Percentiles rank a stretch among this genome's conserved stretches.
These are phyloP conservation scores for Fusarium caatingaense DNA, from an alignment of 2,329 filamentous ascomycete species.

Conservation along the genomic window DNA sequence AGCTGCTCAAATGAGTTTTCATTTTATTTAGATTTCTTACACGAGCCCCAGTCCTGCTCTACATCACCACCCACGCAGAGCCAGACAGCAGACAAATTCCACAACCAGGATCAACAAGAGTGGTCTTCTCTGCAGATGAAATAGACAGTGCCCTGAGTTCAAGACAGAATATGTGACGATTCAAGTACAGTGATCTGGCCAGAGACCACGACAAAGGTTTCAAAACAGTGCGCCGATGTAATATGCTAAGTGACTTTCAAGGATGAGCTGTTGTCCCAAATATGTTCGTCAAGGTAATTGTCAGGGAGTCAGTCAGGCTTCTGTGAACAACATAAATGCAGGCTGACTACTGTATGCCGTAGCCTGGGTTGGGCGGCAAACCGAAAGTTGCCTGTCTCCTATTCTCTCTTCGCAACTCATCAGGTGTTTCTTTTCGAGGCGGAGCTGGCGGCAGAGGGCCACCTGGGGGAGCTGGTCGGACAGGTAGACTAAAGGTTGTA, in stretches of 20 bases:
- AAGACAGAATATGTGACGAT: constrained; percentile 40
- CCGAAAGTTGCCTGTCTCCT: constrained; percentile 67
- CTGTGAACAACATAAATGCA: constrained; percentile 12
- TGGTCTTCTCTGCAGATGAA: constrained; percentile 32
- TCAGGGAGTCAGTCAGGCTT: constrained; percentile 27
- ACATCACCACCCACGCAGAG: constrained; percentile 33
- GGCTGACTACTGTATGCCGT: constrained; percentile 46
- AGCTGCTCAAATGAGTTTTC: constrained; percentile 33
- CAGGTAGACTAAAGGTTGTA: constrained; percentile 70
- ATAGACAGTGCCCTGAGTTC: constrained; percentile 22
- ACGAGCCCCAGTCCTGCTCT: constrained; percentile 30
- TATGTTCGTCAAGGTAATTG: constrained; percentile 31
- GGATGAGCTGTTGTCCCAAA: constrained; percentile 34
- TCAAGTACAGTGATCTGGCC: constrained; percentile 38
- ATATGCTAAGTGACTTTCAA: constrained; percentile 48
- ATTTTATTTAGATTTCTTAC: constrained; percentile 45
- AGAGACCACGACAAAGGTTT: constrained; percentile 41
- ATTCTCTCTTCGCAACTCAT: constrained; percentile 64
- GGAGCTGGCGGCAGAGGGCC: constrained; percentile 71
- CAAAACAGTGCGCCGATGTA: constrained; percentile 49
- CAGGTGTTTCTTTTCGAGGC: constrained; percentile 66
- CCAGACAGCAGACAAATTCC: constrained; percentile 32
- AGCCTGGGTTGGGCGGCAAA: constrained; percentile 57
- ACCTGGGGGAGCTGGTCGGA: constrained; percentile 70
- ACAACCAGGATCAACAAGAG: constrained; percentile 34